Conservation (phyloP, 805 yeast species). For the Lipomyces orientalis region DNA sequence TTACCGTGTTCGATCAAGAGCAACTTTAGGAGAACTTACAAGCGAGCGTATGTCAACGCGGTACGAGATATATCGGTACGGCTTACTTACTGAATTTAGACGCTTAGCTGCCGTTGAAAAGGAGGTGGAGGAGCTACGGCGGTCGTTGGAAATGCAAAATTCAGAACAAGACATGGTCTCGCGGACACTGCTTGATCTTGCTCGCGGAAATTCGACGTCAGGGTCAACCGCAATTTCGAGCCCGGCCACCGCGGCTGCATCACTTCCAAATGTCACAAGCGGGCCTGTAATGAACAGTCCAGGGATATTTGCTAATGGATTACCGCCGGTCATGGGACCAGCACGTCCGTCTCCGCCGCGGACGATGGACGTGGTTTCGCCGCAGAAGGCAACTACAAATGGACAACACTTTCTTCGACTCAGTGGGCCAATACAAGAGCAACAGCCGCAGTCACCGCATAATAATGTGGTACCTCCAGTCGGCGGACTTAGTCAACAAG, state of each 20-base stretch:
- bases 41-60: conserved; percentile 66
- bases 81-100: conserved; percentile 35
- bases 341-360: not conserved
- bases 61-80: not conserved
- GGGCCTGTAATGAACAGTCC: not conserved
- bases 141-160: conserved; percentile 49
- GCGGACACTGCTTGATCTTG: conserved; percentile 33
- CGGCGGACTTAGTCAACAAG: not conserved
- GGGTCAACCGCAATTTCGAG: conserved; percentile 6
- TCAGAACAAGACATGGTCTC: conserved; percentile 35
- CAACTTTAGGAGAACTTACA: conserved; percentile 87
- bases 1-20: conserved; percentile 74
- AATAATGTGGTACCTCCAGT: not conserved
- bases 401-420: not conserved
- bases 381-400: not conserved
- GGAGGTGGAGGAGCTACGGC: conserved; percentile 73
- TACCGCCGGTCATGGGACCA: not conserved
- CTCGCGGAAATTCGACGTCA: conserved; percentile 30
- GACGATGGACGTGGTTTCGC: not conserved
- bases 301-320: not conserved
- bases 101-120: conserved; percentile 61
- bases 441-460: not conserved
- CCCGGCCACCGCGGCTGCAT: not conserved
- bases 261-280: not conserved
- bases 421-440: not conserved